A percentile compares a stretch with the other conserved stretches of the same genome.
These are phyloP conservation scores for Stachybotrys chartarum DNA, from an alignment of 2,329 filamentous ascomycete species.

Conservation along the genomic window DNA sequence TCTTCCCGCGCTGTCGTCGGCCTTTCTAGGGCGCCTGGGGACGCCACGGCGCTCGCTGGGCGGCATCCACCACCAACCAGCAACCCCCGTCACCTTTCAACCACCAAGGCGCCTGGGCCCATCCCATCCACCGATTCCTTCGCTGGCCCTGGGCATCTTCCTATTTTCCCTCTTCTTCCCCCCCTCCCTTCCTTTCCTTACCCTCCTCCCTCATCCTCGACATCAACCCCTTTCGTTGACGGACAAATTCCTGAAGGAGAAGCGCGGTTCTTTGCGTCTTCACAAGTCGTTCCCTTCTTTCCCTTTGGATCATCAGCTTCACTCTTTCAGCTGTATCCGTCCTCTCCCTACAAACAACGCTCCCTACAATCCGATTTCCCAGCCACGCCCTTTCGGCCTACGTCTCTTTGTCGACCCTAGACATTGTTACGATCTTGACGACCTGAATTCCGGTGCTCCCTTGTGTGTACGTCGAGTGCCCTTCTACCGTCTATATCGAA, in stretches of 20 bases:
- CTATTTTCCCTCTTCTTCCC: neutral
- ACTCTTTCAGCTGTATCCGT: conserved; percentile 35
- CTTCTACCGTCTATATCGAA: neutral
- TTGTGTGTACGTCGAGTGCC: neutral
- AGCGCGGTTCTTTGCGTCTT: conserved; percentile 6
- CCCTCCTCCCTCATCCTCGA: neutral
- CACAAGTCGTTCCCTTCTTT: conserved; percentile 16
- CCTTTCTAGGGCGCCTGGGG: no score
- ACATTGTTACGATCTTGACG: neutral
- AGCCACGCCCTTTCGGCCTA: neutral
- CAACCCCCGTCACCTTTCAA: neutral
- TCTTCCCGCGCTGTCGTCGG: no score
- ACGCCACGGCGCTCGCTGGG: no score
- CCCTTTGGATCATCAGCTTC: conserved; percentile 29
- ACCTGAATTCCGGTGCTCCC: neutral
- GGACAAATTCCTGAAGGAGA: conserved; percentile 1
- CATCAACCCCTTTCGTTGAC: neutral
- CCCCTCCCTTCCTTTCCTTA: neutral
- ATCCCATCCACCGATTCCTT: conserved; percentile 1
- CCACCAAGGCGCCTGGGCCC: neutral
- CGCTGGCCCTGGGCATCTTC: neutral
- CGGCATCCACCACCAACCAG: no score
- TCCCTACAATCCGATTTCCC: neutral
- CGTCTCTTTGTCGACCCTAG: neutral
- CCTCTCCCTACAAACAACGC: conserved; percentile 20